These are phyloP conservation scores for Samsoniella hepiali DNA, from an alignment of 2,329 filamentous ascomycete species.

Conservation along the genomic window DNA sequence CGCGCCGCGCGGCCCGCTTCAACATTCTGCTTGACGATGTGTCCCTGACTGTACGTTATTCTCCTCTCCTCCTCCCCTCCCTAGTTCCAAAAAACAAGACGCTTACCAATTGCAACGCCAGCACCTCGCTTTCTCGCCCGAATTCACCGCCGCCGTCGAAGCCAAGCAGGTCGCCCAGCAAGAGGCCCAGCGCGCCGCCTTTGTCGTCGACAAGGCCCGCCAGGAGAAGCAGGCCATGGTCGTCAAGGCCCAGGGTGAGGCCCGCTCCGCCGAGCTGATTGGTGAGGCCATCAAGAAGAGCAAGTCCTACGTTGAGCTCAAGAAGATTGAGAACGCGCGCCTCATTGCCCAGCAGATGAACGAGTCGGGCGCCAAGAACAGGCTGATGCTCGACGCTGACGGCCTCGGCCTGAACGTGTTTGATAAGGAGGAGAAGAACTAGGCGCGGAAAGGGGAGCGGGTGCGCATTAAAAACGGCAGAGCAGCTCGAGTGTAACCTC, in stretches of 20 bases:
- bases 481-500: not conserved
- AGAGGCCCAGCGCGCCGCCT: slow-evolving; percentile 94
- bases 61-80: no score
- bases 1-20: slow-evolving; percentile 86
- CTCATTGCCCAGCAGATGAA: slow-evolving; percentile 85
- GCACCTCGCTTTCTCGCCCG: slow-evolving; percentile 71
- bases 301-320: slow-evolving; percentile 91
- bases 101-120: slow-evolving; percentile 33
- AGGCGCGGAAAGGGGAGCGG: slow-evolving; percentile 23
- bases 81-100: not conserved
- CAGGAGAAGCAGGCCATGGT: slow-evolving; percentile 99
- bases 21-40: slow-evolving; percentile 98
- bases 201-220: slow-evolving; percentile 96
- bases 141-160: slow-evolving; percentile 70
- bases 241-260: slow-evolving; percentile 97
- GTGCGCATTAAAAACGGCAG: not conserved
- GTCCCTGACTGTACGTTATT: slow-evolving; percentile 74
- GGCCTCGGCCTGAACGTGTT: slow-evolving; percentile 89
- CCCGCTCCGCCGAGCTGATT: slow-evolving; percentile 93
- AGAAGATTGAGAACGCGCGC: slow-evolving; percentile 96
- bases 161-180: slow-evolving; percentile 77
- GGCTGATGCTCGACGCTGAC: slow-evolving; percentile 87
- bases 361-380: slow-evolving; percentile 83
- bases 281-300: slow-evolving; percentile 99
- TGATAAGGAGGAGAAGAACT: slow-evolving; percentile 49